These are phyloP conservation scores for Allium cepa DNA, from an alignment of 106 monocot species.

Conservation along the genomic window DNA sequence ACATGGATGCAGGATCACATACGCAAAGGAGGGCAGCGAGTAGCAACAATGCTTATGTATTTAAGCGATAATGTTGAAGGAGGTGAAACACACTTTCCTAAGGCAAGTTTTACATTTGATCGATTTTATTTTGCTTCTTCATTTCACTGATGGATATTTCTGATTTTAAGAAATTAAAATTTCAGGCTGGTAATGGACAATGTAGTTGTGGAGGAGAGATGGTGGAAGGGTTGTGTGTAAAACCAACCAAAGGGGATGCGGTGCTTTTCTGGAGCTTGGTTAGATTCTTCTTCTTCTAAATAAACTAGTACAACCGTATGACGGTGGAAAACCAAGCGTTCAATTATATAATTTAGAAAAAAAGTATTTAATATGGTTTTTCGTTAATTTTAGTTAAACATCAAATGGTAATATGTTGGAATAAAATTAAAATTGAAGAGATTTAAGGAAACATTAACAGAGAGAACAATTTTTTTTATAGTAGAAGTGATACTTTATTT, in stretches of 20 bases:
- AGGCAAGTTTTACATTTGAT: conserved; percentile 16
- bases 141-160: neutral
- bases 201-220: conserved; percentile 85
- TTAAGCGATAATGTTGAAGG: conserved; percentile 66
- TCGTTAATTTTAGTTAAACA: no score
- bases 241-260: conserved; percentile 82
- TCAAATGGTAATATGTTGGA: no score
- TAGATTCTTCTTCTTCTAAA: neutral
- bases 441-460: no score
- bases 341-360: no score
- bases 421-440: no score
- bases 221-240: conserved; percentile 62
- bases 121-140: neutral
- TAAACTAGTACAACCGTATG: no score
- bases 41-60: conserved; percentile 80
- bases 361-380: no score
- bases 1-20: conserved; percentile 36
- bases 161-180: no score
- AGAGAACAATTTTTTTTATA: no score
- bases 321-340: no score
- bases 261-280: conserved; percentile 98
- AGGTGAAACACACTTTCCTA: conserved; percentile 67
- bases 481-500: no score
- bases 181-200: conserved; percentile 61
- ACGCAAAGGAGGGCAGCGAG: conserved; percentile 52